phyloP scores from a whole-genome alignment of 208 protist genomes.

The Blastocrithidia nonstop region DNA sequence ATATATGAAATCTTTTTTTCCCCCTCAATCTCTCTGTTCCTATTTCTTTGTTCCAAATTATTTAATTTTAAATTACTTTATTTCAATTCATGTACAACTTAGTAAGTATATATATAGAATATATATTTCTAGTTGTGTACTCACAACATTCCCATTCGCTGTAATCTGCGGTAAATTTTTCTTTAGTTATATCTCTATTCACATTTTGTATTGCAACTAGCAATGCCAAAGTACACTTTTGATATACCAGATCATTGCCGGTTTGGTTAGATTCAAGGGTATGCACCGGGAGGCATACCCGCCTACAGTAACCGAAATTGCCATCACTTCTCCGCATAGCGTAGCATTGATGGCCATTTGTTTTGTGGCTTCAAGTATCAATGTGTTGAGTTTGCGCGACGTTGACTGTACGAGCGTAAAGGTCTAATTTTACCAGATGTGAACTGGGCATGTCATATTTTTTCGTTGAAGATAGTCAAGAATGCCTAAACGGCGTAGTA shows the following conservation, averaged over 20 bases:
- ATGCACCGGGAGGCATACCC: constrained; percentile 49
- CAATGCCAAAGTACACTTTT: background rate
- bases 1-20: too few relatives aligned
- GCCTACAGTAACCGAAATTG: constrained; percentile 84
- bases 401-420: constrained; percentile 70
- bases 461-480: constrained; percentile 35
- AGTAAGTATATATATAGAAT: too few relatives aligned
- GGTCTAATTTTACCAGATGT: constrained; percentile 64
- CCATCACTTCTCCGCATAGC: constrained; percentile 75
- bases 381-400: constrained; percentile 80
- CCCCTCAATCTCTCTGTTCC: too few relatives aligned
- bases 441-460: constrained; percentile 71
- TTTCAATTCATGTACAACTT: too few relatives aligned
- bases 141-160: too few relatives aligned
- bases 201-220: background rate
- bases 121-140: too few relatives aligned
- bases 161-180: too few relatives aligned
- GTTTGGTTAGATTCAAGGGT: constrained; percentile 61
- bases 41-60: too few relatives aligned
- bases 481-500: constrained; percentile 37
- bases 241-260: too few relatives aligned
- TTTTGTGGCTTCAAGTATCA: constrained; percentile 85
- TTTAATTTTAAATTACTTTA: too few relatives aligned
- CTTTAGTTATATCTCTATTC: background rate
- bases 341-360: constrained; percentile 52